These are phyloP conservation scores for Leccinum huronense DNA, from an alignment of 1,284 basidiomycete species.

Conservation along the genomic window DNA sequence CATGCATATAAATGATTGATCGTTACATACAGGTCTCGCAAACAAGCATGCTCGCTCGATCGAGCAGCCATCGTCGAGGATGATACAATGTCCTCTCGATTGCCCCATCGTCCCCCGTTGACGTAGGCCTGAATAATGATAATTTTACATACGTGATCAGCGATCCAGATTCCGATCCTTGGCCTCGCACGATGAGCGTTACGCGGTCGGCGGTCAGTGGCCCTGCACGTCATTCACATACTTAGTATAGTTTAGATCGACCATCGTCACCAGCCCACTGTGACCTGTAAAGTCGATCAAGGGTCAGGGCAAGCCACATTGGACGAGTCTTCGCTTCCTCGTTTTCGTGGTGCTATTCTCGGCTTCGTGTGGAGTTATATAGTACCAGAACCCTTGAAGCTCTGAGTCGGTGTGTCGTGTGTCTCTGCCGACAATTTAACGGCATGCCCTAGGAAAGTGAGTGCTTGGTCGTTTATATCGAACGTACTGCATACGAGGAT, in stretches of 20 bases:
- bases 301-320: neutral
- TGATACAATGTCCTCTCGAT: neutral
- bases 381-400: neutral
- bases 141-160: neutral
- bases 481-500: neutral
- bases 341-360: neutral
- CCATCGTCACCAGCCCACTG: neutral
- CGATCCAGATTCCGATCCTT: neutral
- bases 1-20: neutral
- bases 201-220: neutral
- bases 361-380: neutral
- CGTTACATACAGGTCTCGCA: neutral
- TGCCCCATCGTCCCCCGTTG: neutral
- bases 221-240: neutral
- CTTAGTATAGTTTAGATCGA: neutral
- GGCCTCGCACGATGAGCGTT: neutral
- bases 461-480: neutral
- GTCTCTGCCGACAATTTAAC: neutral
- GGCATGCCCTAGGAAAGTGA: neutral
- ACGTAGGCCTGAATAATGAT: neutral
- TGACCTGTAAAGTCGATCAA: neutral
- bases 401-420: neutral
- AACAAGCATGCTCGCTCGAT: neutral
- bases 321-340: neutral
- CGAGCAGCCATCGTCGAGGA: neutral